Evolutionary conservation across 2,329 filamentous ascomycete genomes (phyloP).

Genomic region (Curvularia hawaiiensis): DNA sequence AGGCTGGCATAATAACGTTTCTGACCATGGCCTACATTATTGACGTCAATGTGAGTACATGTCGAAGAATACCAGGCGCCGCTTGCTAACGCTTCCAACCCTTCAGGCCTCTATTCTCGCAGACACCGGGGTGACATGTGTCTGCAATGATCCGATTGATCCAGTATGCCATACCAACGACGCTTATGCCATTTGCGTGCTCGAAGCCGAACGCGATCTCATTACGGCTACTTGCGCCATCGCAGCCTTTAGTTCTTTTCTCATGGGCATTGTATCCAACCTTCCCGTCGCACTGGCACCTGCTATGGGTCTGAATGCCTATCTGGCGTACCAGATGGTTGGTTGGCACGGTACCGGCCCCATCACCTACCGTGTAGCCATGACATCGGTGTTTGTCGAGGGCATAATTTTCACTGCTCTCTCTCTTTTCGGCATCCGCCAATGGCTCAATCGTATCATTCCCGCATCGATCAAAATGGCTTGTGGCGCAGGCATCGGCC

Average conservation of each 20-base stretch:
- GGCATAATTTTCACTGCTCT: constrained; percentile 83
- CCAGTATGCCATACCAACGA: constrained; percentile 61
- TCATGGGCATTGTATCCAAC: constrained; percentile 82
- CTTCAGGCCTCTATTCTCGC: constrained; percentile 64
- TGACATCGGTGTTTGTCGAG: constrained; percentile 88
- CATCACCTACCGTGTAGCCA: constrained; percentile 67
- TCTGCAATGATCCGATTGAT: constrained; percentile 61
- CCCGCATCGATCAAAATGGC: constrained; percentile 85
- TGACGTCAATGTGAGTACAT: constrained; percentile 58
- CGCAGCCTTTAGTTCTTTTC: constrained; percentile 76
- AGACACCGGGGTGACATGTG: constrained; percentile 75
- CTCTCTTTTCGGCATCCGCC: constrained; percentile 72
- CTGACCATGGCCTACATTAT: constrained; percentile 64
- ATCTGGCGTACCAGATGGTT: constrained; percentile 82
- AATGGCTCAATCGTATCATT: constrained; percentile 68
- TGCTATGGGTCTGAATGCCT: constrained; percentile 86
- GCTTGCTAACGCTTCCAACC: not conserved
- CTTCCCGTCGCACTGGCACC: constrained; percentile 75
- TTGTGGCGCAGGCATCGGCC: constrained; percentile 88
- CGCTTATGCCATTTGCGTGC: constrained; percentile 67
- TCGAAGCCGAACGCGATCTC: constrained; percentile 73
- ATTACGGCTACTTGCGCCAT: constrained; percentile 87
- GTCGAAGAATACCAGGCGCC: constrained; percentile 20
- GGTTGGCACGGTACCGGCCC: constrained; percentile 78
- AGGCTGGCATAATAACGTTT: constrained; percentile 78